phyloP scores from a whole-genome alignment of 83 land plant genomes.

The Picea mariana region DNA sequence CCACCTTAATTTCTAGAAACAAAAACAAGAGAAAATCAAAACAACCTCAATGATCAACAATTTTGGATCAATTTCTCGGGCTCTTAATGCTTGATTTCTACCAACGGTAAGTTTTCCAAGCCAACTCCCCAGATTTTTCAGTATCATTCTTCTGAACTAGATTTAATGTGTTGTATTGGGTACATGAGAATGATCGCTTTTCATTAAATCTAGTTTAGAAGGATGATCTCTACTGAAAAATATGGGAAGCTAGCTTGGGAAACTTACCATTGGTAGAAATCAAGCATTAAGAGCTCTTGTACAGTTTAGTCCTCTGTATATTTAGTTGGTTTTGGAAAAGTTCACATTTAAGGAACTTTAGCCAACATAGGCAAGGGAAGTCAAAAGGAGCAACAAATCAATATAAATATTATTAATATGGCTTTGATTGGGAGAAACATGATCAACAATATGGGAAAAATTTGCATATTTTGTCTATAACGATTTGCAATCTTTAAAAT shows the following conservation, averaged over 20 bases:
- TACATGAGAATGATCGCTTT: too few species aligned
- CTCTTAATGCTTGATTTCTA: slow-evolving; percentile 55
- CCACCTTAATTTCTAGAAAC: neutral
- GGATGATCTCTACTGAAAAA: too few species aligned
- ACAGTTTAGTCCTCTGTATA: slow-evolving; percentile 73
- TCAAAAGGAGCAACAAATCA: slow-evolving; percentile 81
- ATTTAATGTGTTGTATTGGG: slow-evolving; percentile 49
- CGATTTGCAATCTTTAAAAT: too few species aligned
- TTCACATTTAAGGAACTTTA: slow-evolving; percentile 76
- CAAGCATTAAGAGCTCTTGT: slow-evolving; percentile 26
- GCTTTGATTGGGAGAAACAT: slow-evolving; percentile 70
- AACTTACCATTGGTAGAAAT: too few species aligned
- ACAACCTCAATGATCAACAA: slow-evolving; percentile 80
- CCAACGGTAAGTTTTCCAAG: slow-evolving; percentile 71
- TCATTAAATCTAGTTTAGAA: too few species aligned
- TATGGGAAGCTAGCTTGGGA: too few species aligned
- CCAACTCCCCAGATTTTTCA: slow-evolving; percentile 98
- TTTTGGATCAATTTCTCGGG: slow-evolving; percentile 96
- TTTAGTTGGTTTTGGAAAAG: slow-evolving; percentile 80
- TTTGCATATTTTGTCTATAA: slow-evolving; percentile 36
- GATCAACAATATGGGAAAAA: slow-evolving; percentile 55
- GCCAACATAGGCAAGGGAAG: slow-evolving; percentile 71
- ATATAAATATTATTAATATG: slow-evolving; percentile 84
- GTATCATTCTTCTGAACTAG: slow-evolving; percentile 95
- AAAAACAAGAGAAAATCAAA: neutral